Evolutionary conservation across 352 stramenopile species (phyloP).

Genomic region (Pythium grandisporangium): DNA sequence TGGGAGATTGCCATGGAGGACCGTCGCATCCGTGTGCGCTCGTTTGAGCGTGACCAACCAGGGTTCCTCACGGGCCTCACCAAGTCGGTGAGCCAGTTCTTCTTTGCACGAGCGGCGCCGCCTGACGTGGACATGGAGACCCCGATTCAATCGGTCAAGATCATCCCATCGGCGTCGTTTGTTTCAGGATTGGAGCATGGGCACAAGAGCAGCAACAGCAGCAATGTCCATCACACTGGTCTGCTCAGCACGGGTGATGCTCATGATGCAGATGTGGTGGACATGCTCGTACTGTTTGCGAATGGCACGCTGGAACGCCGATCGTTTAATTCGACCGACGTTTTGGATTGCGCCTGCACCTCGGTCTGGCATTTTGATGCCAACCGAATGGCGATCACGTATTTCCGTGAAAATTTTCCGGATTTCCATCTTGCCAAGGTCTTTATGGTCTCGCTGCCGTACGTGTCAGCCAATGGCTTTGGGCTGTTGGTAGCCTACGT

Average conservation of each 20-base stretch:
- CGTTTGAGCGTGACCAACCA: constrained; percentile 56
- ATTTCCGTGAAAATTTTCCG: constrained; percentile 65
- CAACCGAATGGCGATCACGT: constrained; percentile 44
- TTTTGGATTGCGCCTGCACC: constrained; percentile 48
- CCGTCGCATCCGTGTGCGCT: constrained; percentile 60
- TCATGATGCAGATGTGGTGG: constrained; percentile 24
- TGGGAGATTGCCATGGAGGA: constrained; percentile 78
- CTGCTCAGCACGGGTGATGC: background rate
- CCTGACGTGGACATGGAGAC: constrained; percentile 32
- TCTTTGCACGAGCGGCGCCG: constrained; percentile 30
- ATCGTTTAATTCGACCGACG: constrained; percentile 55
- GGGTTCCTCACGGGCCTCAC: constrained; percentile 63
- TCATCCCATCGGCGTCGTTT: constrained; percentile 20
- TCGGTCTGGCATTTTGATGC: constrained; percentile 55
- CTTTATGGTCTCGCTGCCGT: constrained; percentile 55
- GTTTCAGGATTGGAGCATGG: too few relatives aligned
- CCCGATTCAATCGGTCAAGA: constrained; percentile 43
- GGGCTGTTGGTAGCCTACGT: constrained; percentile 59
- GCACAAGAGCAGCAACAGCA: too few relatives aligned
- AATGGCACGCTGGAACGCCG: constrained; percentile 58
- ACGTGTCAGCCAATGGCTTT: constrained; percentile 39
- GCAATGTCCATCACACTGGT: too few relatives aligned
- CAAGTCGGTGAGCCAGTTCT: constrained; percentile 73
- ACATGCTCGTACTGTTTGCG: constrained; percentile 63
- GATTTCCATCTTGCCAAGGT: constrained; percentile 49